Conservation (phyloP, 768 basidiomycete species). For the Podaxis sp. region DNA sequence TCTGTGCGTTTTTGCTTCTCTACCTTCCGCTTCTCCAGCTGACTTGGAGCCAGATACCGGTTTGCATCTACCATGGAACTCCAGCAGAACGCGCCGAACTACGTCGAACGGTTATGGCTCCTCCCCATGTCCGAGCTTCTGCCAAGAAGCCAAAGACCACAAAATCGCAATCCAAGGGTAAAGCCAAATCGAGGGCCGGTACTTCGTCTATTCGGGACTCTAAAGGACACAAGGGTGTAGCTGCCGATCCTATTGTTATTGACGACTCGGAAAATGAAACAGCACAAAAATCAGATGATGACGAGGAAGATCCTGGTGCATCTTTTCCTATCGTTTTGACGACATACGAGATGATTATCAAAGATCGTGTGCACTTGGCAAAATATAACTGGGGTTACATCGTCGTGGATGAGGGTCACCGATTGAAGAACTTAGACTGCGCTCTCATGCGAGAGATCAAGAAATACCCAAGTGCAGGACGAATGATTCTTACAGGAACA, state of each 20-base stretch:
- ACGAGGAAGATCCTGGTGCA: conserved; percentile 20
- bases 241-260: conserved; percentile 20
- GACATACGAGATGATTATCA: conserved; percentile 92
- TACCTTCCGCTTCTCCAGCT: neutral
- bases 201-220: neutral
- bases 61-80: conserved; percentile 88
- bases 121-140: conserved; percentile 20
- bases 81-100: conserved; percentile 81
- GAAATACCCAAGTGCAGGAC: conserved; percentile 76
- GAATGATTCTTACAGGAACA: conserved; percentile 95
- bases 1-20: conserved; percentile 31
- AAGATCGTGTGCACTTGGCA: conserved; percentile 61
- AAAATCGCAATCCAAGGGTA: conserved; percentile 16
- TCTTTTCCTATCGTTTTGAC: conserved; percentile 82
- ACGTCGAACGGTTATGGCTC: conserved; percentile 59
- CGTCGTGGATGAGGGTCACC: conserved; percentile 95
- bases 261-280: conserved; percentile 24
- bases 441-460: conserved; percentile 90
- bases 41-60: conserved; percentile 64
- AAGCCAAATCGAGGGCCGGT: conserved; percentile 22
- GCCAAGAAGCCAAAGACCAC: conserved; percentile 18
- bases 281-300: conserved; percentile 19
- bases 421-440: conserved; percentile 93
- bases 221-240: conserved; percentile 13
- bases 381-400: conserved; percentile 86